Evolutionary conservation across 2,329 filamentous ascomycete species (phyloP).

Genomic region (Phoma sp.): DNA sequence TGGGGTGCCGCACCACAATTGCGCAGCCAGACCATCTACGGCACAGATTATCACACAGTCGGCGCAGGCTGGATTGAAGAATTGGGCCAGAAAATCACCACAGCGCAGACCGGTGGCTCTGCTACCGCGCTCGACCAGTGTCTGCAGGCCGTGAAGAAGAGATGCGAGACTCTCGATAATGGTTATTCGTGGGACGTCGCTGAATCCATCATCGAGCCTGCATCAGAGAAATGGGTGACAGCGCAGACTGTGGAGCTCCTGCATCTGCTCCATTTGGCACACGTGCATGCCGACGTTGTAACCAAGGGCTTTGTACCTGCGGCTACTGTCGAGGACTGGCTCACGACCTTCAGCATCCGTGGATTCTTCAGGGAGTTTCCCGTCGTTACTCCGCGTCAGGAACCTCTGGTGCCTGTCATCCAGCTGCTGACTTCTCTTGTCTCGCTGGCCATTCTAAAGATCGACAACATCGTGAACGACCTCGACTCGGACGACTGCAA

Average conservation of each 20-base stretch:
- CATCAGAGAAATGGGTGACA: slow-evolving; percentile 67
- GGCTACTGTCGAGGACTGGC: slow-evolving; percentile 44
- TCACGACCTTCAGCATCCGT: slow-evolving; percentile 32
- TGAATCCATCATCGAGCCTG: slow-evolving; percentile 59
- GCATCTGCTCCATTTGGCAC: slow-evolving; percentile 75
- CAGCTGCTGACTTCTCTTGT: slow-evolving; percentile 73
- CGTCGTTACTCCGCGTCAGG: slow-evolving; percentile 53
- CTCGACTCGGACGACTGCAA: slow-evolving; percentile 33
- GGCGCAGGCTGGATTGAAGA: slow-evolving; percentile 42
- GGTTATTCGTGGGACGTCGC: slow-evolving; percentile 56
- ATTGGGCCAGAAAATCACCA: slow-evolving; percentile 38
- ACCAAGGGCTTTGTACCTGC: slow-evolving; percentile 38
- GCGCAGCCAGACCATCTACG: slow-evolving; percentile 36
- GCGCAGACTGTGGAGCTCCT: slow-evolving; percentile 72
- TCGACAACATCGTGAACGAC: slow-evolving; percentile 64
- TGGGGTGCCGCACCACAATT: slow-evolving; percentile 39
- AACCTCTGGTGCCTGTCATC: slow-evolving; percentile 63
- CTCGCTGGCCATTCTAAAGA: slow-evolving; percentile 74
- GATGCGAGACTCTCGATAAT: slow-evolving; percentile 53
- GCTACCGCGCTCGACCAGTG: slow-evolving; percentile 41
- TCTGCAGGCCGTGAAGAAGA: slow-evolving; percentile 57
- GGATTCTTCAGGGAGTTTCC: slow-evolving; percentile 71
- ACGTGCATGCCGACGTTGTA: slow-evolving; percentile 69
- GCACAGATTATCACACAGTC: slow-evolving; percentile 37
- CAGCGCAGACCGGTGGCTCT: slow-evolving; percentile 50